Evolutionary conservation across 352 stramenopile genomes (phyloP).

Genomic region (Pelagophyceae sp.): DNA sequence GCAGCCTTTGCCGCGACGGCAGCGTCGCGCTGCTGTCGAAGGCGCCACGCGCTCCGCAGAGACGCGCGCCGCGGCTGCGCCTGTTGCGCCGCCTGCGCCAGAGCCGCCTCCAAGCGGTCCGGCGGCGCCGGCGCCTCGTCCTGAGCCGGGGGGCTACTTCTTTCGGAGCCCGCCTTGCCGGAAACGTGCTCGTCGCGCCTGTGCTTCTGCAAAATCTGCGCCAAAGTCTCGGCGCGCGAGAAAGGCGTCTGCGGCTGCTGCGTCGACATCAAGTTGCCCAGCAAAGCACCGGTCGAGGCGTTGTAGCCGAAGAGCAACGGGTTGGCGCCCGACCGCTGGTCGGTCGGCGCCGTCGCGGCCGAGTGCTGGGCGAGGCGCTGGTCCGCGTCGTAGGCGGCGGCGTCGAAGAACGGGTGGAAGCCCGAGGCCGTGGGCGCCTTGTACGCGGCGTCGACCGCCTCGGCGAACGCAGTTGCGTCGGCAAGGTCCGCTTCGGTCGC

Average conservation of each 20-base stretch:
- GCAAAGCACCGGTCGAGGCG: background rate
- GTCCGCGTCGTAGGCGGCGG: background rate
- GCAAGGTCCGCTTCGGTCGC: no score
- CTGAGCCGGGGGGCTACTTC: no score
- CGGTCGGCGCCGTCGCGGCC: no score
- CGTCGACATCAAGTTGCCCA: background rate
- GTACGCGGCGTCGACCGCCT: background rate
- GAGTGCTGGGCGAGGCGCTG: background rate
- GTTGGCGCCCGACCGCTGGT: no score
- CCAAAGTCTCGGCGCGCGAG: background rate
- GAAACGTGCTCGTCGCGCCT: background rate
- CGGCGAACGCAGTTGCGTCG: no score
- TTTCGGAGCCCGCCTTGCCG: no score
- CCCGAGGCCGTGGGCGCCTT: background rate
- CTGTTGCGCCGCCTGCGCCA: background rate
- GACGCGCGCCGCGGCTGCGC: background rate
- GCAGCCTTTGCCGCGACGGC: background rate
- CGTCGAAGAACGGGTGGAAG: background rate
- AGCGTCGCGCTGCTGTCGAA: background rate
- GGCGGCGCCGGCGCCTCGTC: background rate
- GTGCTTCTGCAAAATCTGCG: slow-evolving; percentile 13
- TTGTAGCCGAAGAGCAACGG: background rate
- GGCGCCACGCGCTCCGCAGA: background rate
- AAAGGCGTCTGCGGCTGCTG: background rate
- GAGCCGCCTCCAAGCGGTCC: background rate